These are phyloP conservation scores for Trametes elegans DNA, from an alignment of 768 basidiomycete genomes.

Conservation along the genomic window DNA sequence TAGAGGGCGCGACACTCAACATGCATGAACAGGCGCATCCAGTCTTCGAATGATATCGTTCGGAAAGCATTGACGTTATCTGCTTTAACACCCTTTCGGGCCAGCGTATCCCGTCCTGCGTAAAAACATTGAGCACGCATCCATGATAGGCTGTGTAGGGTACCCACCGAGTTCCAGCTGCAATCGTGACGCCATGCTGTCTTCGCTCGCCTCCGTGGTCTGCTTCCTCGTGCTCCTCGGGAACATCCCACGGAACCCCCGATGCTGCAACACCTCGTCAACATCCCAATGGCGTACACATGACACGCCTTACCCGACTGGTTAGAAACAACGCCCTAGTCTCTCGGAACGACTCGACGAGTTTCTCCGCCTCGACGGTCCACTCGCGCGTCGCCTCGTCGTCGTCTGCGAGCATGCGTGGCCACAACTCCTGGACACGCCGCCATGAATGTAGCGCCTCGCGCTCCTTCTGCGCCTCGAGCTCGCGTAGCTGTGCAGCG, in stretches of 20 bases:
- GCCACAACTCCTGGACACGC: constrained; percentile 63
- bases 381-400: constrained; percentile 64
- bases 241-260: constrained; percentile 69
- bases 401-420: constrained; percentile 46
- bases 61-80: constrained; percentile 69
- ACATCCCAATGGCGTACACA: neutral
- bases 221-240: constrained; percentile 42
- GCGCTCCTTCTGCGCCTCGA: constrained; percentile 65
- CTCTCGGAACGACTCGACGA: constrained; percentile 88
- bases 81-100: constrained; percentile 43
- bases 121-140: neutral
- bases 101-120: constrained; percentile 55
- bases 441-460: constrained; percentile 59
- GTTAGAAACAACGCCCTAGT: constrained; percentile 81
- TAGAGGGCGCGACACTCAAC: too few relatives aligned
- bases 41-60: constrained; percentile 78
- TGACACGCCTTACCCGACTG: constrained; percentile 52
- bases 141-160: neutral
- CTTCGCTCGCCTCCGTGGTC: constrained; percentile 57
- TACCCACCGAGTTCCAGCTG: constrained; percentile 65
- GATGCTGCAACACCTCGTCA: neutral
- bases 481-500: constrained; percentile 54
- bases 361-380: constrained; percentile 78
- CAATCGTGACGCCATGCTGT: constrained; percentile 72
- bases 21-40: constrained; percentile 84